These are phyloP conservation scores for Phenoliferia sp. DNA, from an alignment of 1,284 basidiomycete species.

Conservation along the genomic window DNA sequence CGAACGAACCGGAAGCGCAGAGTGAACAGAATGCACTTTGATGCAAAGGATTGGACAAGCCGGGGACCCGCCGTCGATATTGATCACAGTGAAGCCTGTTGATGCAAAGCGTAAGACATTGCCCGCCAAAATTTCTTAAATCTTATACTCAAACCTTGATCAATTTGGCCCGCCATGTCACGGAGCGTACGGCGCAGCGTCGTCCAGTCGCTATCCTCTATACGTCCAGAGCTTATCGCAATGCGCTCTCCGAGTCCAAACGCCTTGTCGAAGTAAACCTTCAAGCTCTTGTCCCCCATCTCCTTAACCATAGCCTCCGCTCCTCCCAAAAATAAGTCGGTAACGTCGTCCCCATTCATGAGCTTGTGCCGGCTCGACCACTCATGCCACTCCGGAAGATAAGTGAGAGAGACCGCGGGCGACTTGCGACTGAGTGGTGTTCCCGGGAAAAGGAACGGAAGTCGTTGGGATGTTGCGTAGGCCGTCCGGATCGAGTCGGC, in stretches of 20 bases:
- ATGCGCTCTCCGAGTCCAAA: background rate
- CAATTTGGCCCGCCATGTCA: background rate
- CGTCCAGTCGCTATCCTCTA: background rate
- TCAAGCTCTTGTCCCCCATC: background rate
- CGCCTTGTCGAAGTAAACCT: background rate
- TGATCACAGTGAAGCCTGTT: background rate
- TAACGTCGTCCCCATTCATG: background rate
- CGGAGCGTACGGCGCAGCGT: background rate
- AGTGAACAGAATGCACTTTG: background rate
- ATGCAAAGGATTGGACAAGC: background rate
- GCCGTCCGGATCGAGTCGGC: background rate
- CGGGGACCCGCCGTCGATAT: background rate
- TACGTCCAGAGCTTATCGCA: background rate
- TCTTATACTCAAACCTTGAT: background rate
- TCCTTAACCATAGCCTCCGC: background rate
- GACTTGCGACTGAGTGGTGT: background rate
- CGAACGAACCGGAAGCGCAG: background rate
- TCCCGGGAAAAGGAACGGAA: background rate
- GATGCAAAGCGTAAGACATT: background rate
- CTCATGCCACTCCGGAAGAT: background rate
- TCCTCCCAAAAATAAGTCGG: too few species aligned
- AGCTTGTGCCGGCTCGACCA: background rate
- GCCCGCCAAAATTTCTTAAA: background rate
- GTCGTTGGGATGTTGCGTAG: background rate
- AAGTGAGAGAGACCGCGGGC: background rate